Evolutionary conservation across 169 alveolate species (phyloP).

Genomic region (Fabrea salina): DNA sequence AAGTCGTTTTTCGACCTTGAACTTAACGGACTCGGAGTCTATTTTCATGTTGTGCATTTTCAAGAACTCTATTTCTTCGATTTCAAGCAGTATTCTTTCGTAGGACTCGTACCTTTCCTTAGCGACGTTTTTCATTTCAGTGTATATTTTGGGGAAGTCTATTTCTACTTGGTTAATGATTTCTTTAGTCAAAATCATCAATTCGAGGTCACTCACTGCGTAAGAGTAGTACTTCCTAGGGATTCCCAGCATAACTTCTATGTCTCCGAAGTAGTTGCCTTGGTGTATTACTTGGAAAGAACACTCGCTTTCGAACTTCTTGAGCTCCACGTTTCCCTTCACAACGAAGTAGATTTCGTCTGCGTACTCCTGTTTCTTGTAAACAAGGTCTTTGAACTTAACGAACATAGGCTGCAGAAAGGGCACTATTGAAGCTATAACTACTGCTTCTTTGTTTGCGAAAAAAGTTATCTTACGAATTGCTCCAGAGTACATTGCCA

Average conservation of each 20-base stretch:
- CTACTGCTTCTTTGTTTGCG: background rate
- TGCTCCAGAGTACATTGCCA: slow-evolving; percentile 24
- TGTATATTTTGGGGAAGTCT: slow-evolving; percentile 22
- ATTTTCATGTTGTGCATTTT: too few relatives aligned
- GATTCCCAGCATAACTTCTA: slow-evolving; percentile 35
- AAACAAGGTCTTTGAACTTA: slow-evolving; percentile 35
- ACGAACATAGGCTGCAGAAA: slow-evolving; percentile 48
- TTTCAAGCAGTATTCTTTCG: background rate
- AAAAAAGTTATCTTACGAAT: background rate
- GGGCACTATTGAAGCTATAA: slow-evolving; percentile 16
- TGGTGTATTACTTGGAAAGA: slow-evolving; percentile 1
- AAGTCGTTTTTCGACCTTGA: too few relatives aligned
- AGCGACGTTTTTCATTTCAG: slow-evolving; percentile 12
- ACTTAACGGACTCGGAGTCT: too few relatives aligned
- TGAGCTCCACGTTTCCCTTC: slow-evolving; percentile 40
- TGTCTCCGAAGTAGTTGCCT: slow-evolving; percentile 58
- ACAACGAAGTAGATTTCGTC: slow-evolving; percentile 56
- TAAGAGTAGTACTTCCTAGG: background rate
- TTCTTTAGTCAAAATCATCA: slow-evolving; percentile 15
- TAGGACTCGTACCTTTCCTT: background rate
- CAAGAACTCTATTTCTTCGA: background rate
- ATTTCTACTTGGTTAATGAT: background rate
- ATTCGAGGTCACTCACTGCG: background rate
- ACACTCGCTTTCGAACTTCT: slow-evolving; percentile 13
- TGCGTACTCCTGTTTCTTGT: slow-evolving; percentile 41